Percentiles rank a stretch among this genome's conserved stretches.
phyloP scores from a whole-genome alignment of 164 flowering plant genomes.

The Cinnamomum chago region DNA sequence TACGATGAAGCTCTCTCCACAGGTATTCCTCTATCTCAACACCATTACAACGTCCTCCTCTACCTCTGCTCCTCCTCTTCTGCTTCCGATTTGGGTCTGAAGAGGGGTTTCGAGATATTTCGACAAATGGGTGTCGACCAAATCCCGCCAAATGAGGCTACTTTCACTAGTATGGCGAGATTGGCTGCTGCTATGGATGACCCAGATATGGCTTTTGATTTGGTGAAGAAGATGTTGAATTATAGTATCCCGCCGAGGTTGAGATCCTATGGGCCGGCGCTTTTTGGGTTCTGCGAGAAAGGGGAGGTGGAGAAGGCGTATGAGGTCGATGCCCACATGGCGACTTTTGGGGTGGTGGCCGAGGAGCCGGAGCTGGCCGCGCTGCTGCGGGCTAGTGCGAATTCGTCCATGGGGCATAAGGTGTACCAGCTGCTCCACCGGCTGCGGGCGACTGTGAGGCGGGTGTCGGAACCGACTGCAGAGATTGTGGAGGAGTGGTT shows the following conservation, averaged over 20 bases:
- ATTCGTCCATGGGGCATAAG: slow-evolving; percentile 39
- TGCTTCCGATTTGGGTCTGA: slow-evolving; percentile 24
- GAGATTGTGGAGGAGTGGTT: slow-evolving; percentile 68
- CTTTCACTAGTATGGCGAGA: slow-evolving; percentile 77
- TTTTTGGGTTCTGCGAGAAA: slow-evolving; percentile 67
- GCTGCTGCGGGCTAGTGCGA: slow-evolving; percentile 54
- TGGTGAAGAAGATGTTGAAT: slow-evolving; percentile 67
- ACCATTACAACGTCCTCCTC: slow-evolving; percentile 71
- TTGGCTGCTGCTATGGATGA: slow-evolving; percentile 68
- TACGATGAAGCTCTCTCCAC: slow-evolving; percentile 56
- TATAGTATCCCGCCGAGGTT: slow-evolving; percentile 54
- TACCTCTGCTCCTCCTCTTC: slow-evolving; percentile 61
- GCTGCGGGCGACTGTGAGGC: slow-evolving; percentile 69
- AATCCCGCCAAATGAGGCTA: slow-evolving; percentile 79
- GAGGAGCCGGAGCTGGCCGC: slow-evolving; percentile 89
- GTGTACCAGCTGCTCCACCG: slow-evolving; percentile 84
- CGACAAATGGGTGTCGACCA: slow-evolving; percentile 54
- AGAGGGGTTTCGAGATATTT: slow-evolving; percentile 82
- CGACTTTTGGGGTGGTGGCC: slow-evolving; percentile 46
- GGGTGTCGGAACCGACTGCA: slow-evolving; percentile 68
- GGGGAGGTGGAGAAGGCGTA: slow-evolving; percentile 58
- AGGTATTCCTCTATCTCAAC: slow-evolving; percentile 34
- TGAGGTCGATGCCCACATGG: slow-evolving; percentile 81
- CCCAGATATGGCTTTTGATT: slow-evolving; percentile 82
- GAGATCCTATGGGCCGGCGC: slow-evolving; percentile 86